Percentiles rank a stretch among this genome's conserved stretches.
These are phyloP conservation scores for Artomyces pyxidatus DNA, from an alignment of 768 basidiomycete species.

Conservation along the genomic window DNA sequence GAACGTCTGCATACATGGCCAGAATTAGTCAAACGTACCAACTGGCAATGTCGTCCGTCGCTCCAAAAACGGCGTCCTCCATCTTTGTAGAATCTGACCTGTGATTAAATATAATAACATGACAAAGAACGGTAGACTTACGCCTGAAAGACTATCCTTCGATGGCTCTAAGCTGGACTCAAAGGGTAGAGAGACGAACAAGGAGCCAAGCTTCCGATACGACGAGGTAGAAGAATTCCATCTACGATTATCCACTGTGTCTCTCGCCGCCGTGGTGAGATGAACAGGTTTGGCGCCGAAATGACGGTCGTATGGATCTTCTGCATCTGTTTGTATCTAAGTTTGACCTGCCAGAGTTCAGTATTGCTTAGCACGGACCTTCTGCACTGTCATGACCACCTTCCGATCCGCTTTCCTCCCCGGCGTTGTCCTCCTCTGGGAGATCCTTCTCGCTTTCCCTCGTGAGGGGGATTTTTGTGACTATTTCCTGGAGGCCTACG, in stretches of 20 bases:
- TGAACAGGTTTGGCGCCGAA: conserved; percentile 56
- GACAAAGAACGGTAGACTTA: too few species aligned
- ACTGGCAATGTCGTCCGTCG: conserved; percentile 44
- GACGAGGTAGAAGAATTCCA: conserved; percentile 49
- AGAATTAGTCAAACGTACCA: conserved; percentile 31
- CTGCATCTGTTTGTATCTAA: conserved; percentile 10
- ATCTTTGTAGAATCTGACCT: conserved; percentile 45
- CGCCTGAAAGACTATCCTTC: conserved; percentile 7
- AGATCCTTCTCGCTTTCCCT: conserved; percentile 1
- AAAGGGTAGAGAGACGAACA: conserved; percentile 42
- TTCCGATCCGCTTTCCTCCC: conserved; percentile 15
- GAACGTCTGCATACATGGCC: conserved; percentile 1
- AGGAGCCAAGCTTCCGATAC: conserved; percentile 50
- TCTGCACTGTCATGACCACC: too few species aligned
- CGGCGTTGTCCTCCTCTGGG: background rate
- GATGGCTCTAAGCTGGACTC: conserved; percentile 14
- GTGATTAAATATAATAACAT: too few species aligned
- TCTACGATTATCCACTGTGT: conserved; percentile 41
- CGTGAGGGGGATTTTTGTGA: background rate
- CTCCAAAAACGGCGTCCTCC: conserved; percentile 46
- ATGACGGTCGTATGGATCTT: conserved; percentile 61
- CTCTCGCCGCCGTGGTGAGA: conserved; percentile 41
- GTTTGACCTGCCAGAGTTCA: too few species aligned
- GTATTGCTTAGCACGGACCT: too few species aligned
- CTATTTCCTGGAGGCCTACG: too few species aligned